These are phyloP conservation scores for Solanum medicagineum DNA, from an alignment of 257 asterid species.

Conservation along the genomic window DNA sequence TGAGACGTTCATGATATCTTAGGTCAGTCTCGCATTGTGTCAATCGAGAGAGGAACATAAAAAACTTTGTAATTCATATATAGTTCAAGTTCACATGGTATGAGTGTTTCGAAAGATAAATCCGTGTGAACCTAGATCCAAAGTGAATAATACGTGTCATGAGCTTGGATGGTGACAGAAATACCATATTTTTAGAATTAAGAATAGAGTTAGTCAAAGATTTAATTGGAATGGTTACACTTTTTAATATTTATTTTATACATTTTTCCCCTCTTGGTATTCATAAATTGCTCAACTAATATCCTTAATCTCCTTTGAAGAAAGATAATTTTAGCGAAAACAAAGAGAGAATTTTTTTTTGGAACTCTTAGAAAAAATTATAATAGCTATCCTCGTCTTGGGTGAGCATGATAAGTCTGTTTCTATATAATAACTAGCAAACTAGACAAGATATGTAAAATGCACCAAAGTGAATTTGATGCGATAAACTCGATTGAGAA, in stretches of 20 bases:
- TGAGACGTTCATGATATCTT: not conserved
- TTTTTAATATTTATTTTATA: too few relatives aligned
- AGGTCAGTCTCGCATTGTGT: not conserved
- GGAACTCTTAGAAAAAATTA: too few relatives aligned
- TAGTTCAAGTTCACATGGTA: not conserved
- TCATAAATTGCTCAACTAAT: not conserved
- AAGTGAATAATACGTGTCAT: not conserved
- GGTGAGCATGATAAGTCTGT: too few relatives aligned
- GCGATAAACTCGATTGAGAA: too few relatives aligned
- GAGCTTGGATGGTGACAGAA: not conserved
- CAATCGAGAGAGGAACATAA: not conserved
- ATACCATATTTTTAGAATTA: not conserved
- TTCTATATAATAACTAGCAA: too few relatives aligned
- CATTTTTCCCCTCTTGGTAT: not conserved
- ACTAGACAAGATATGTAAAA: too few relatives aligned
- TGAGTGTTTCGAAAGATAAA: rapidly evolving
- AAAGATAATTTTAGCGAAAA: not conserved
- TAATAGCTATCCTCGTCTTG: too few relatives aligned
- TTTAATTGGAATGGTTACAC: not conserved
- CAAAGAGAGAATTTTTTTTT: not conserved
- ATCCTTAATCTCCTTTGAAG: not conserved
- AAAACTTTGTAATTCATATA: not conserved
- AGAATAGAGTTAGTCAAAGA: not conserved
- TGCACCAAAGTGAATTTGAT: too few relatives aligned
- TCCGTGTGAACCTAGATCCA: rapidly evolving